phyloP scores from a whole-genome alignment of 148 eudicot species.

The Polygonum maritimum region DNA sequence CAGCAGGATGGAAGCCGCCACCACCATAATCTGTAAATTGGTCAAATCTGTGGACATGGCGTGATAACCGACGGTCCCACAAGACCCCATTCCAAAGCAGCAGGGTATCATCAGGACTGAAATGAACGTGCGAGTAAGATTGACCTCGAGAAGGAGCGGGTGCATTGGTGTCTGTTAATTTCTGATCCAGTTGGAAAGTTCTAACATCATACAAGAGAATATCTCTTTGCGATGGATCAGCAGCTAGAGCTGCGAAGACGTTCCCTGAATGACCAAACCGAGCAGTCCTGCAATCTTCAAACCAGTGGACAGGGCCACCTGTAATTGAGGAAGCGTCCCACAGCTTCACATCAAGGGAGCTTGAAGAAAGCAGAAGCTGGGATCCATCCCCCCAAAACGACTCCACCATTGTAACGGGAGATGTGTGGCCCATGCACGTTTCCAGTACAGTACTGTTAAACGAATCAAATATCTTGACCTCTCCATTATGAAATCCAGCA shows the following conservation, averaged over 20 bases:
- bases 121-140: slow-evolving; percentile 67
- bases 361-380: slow-evolving; percentile 73
- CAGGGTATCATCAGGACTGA: slow-evolving; percentile 74
- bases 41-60: slow-evolving; percentile 72
- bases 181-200: slow-evolving; percentile 61
- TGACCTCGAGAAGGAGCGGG: slow-evolving; percentile 46
- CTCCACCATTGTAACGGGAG: slow-evolving; percentile 57
- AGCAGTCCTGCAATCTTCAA: slow-evolving; percentile 75
- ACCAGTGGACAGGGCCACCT: slow-evolving; percentile 75
- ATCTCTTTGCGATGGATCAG: slow-evolving; percentile 53
- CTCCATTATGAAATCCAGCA: slow-evolving; percentile 80
- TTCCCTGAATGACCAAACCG: slow-evolving; percentile 62
- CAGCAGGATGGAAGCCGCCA: slow-evolving; percentile 98
- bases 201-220: slow-evolving; percentile 74
- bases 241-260: slow-evolving; percentile 65
- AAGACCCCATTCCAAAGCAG: slow-evolving; percentile 92
- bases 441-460: slow-evolving; percentile 66
- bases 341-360: slow-evolving; percentile 70
- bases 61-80: slow-evolving; percentile 72
- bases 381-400: slow-evolving; percentile 46
- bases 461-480: slow-evolving; percentile 76
- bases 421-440: slow-evolving; percentile 57
- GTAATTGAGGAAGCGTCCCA: slow-evolving; percentile 84
- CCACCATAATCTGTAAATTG: slow-evolving; percentile 96
- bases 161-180: slow-evolving; percentile 43